phyloP scores from a whole-genome alignment of 148 eudicot species.

The Pharnaceum exiguum region DNA sequence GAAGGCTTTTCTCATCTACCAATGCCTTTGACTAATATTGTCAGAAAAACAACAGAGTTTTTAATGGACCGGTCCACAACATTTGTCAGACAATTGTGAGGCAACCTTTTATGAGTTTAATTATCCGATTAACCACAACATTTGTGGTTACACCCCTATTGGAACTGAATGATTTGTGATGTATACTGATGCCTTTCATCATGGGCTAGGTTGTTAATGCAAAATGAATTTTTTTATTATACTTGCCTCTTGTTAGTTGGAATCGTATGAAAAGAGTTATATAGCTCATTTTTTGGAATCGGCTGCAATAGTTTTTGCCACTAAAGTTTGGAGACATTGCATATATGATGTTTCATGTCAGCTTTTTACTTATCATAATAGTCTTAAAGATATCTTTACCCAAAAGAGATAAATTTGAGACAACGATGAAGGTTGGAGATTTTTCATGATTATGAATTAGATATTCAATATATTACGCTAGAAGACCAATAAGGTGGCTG shows the following conservation, averaged over 20 bases:
- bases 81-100: no score
- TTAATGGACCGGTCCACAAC: neutral
- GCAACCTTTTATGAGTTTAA: neutral
- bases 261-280: neutral
- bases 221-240: neutral
- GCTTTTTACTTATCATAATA: neutral
- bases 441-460: neutral
- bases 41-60: neutral
- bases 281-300: neutral
- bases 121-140: neutral
- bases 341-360: neutral
- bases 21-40: neutral
- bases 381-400: neutral
- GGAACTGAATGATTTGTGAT: neutral
- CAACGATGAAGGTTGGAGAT: neutral
- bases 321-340: constrained; percentile 4
- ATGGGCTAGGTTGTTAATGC: neutral
- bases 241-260: neutral
- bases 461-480: neutral
- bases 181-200: neutral
- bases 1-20: neutral
- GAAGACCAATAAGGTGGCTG: neutral
- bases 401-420: neutral
- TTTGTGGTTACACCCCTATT: neutral
- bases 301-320: neutral